These are phyloP conservation scores for Pelargonium australe DNA, from an alignment of 441 rosid species.

Conservation along the genomic window DNA sequence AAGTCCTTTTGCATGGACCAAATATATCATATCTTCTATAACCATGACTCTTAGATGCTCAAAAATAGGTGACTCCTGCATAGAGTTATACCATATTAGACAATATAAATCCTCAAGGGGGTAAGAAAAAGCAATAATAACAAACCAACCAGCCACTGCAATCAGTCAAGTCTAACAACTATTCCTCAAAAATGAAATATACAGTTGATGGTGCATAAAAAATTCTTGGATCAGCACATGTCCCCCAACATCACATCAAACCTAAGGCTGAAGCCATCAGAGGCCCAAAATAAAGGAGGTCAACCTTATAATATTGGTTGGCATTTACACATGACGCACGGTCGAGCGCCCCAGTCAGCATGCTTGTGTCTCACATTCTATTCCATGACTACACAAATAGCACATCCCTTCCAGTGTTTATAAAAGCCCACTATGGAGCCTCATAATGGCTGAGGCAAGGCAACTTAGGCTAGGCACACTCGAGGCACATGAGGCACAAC, in stretches of 20 bases:
- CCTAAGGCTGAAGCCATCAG: background rate
- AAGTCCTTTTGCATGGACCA: conserved; percentile 52
- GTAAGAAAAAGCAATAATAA: background rate
- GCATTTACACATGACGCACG: too few relatives aligned
- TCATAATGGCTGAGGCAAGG: too few relatives aligned
- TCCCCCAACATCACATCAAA: background rate
- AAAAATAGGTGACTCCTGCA: conserved; percentile 46
- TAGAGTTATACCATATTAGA: background rate
- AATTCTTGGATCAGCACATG: background rate
- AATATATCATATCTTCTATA: conserved; percentile 84
- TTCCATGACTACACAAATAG: too few relatives aligned
- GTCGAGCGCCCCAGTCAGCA: too few relatives aligned
- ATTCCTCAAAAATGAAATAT: conserved; percentile 1
- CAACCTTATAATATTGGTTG: too few relatives aligned
- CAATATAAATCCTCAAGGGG: background rate
- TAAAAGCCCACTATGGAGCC: too few relatives aligned
- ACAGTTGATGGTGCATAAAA: background rate
- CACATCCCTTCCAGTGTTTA: too few relatives aligned
- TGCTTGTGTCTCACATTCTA: too few relatives aligned
- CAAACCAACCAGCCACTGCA: background rate
- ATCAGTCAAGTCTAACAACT: background rate
- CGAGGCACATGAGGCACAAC: too few relatives aligned
- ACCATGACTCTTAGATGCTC: conserved; percentile 66
- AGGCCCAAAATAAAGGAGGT: too few relatives aligned
- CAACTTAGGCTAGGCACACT: too few relatives aligned